Conservation (phyloP, 805 yeast species). For the Yamadazyma sp. region DNA sequence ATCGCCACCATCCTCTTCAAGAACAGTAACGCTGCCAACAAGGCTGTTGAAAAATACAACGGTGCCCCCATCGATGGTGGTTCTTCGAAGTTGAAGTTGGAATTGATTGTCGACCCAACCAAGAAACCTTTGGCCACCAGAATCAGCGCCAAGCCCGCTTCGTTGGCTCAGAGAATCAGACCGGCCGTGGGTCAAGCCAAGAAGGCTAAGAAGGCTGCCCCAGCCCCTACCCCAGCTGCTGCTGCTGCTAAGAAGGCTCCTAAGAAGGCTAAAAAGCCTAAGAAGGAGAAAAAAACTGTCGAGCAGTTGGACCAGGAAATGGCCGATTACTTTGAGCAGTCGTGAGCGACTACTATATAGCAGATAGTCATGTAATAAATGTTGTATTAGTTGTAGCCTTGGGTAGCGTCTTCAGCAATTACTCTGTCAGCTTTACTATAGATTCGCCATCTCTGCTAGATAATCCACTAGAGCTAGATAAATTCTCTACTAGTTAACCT, state of each 20-base stretch:
- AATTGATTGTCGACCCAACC: slow-evolving; percentile 82
- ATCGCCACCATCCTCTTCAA: slow-evolving; percentile 83
- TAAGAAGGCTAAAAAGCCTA: slow-evolving; percentile 19
- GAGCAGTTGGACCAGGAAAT: slow-evolving; percentile 97
- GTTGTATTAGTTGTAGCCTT: too few species aligned
- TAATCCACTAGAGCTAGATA: too few species aligned
- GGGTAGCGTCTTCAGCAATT: too few species aligned
- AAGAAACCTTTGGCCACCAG: slow-evolving; percentile 73
- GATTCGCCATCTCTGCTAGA: too few species aligned
- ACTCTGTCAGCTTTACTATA: too few species aligned
- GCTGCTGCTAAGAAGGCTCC: slow-evolving; percentile 16
- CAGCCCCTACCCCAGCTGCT: slow-evolving; percentile 11
- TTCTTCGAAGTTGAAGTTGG: slow-evolving; percentile 68
- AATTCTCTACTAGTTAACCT: too few species aligned
- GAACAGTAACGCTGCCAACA: slow-evolving; percentile 64
- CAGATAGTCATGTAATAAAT: too few species aligned
- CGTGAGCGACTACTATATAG: slow-evolving; percentile 5
- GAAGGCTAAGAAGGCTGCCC: slow-evolving; percentile 12
- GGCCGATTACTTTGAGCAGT: slow-evolving; percentile 83
- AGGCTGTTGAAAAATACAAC: slow-evolving; percentile 80
- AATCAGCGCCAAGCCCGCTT: slow-evolving; percentile 49
- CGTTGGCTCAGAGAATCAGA: slow-evolving; percentile 20
- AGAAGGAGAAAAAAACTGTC: slow-evolving; percentile 64
- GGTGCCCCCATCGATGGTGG: slow-evolving; percentile 95
- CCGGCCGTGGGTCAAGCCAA: slow-evolving; percentile 16